Evolutionary conservation across 2,329 filamentous ascomycete species (phyloP).

Genomic region (Nemania sp.): DNA sequence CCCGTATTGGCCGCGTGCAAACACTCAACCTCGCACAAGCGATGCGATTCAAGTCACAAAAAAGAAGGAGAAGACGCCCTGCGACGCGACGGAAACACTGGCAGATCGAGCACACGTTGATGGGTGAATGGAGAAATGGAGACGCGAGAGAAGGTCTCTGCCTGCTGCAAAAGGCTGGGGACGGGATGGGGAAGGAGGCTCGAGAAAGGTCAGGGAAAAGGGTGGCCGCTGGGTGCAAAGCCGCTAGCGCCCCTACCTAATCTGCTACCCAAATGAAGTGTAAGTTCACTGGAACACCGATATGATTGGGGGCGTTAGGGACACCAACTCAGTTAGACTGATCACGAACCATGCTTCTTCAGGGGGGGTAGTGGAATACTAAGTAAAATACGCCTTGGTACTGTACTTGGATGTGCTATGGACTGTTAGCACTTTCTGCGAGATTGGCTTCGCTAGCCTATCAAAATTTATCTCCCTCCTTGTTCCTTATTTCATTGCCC

Average conservation of each 20-base stretch:
- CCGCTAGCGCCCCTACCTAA: constrained; percentile 30
- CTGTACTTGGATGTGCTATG: no score
- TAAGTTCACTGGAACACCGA: constrained; percentile 15
- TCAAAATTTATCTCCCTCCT: constrained; percentile 1
- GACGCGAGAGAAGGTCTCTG: constrained; percentile 31
- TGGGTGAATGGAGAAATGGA: constrained; percentile 17
- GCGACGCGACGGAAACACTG: constrained; percentile 24
- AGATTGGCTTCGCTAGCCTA: constrained; percentile 1
- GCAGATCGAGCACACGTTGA: constrained; percentile 18
- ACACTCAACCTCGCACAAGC: neutral
- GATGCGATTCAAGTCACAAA: neutral
- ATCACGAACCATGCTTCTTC: constrained; percentile 14
- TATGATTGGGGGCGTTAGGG: constrained; percentile 25
- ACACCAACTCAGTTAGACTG: constrained; percentile 19
- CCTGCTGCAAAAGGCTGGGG: constrained; percentile 28
- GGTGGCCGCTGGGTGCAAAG: constrained; percentile 24
- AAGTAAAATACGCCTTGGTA: no score
- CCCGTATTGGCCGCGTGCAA: constrained; percentile 3
- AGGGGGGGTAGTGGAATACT: constrained; percentile 13
- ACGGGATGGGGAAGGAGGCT: constrained; percentile 29
- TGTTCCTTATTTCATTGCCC: constrained; percentile 16
- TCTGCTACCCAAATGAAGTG: constrained; percentile 26
- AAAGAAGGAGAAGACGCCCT: neutral
- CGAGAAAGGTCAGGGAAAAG: constrained; percentile 29
- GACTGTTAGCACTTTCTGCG: constrained; percentile 6